Base-by-base conservation (phyloP, 2,329 filamentous ascomycete species). In the Cladosporium velox region DNA sequence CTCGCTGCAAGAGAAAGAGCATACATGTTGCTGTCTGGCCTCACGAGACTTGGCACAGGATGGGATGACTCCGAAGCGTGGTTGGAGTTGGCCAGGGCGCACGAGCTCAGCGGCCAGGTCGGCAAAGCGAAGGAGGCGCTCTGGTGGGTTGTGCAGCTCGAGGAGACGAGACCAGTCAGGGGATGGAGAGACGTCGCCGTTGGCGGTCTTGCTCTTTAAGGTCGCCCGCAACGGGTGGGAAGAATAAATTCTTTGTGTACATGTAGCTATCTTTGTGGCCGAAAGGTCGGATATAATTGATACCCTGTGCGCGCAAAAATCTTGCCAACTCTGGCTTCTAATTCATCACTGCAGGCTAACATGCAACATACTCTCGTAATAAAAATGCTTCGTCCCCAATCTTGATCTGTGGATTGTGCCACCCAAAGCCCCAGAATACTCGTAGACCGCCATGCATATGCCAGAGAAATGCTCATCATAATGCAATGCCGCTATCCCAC, bases 131-230 rank as follows among this genome's bases (percentile, higher is more conserved):
- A 93, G 80, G 91, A 95, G 72, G 92, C 93, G 55, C 84, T 98
- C 7, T 98, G 95, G 95, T 98, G 94, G 93, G 96, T 93, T 72
- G 91, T 99, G 14, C 93, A 97, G 79, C 83, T 99, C 34, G 95
- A 98, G 76, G 94, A 99, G 76, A 88, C 87, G 8, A 88, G 87
- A 70, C 92, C 90, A 0, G 86, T 97, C 58, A 87, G 95, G 66
- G 85, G 87, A 66, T 98, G 94, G 95, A 85, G 83, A 34, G 88
- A 86, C 70, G 84, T 70, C 15, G 63, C 61, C 4, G 68, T 71
- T 14, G 73, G 72, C 32, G 73, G 72, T 38, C 73, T 74, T 69
- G 70, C 69, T 35, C 57, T 75, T 52, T 76, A 34, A 34, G 2
- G 8, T n/a, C 28, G 15, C 52, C n/a, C 4, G 18, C 28, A 55